Evolutionary conservation across 1,284 basidiomycete species (phyloP), one percentile per base, ranked within the genome.

Genomic region (Termitomyces sp.): DNA sequence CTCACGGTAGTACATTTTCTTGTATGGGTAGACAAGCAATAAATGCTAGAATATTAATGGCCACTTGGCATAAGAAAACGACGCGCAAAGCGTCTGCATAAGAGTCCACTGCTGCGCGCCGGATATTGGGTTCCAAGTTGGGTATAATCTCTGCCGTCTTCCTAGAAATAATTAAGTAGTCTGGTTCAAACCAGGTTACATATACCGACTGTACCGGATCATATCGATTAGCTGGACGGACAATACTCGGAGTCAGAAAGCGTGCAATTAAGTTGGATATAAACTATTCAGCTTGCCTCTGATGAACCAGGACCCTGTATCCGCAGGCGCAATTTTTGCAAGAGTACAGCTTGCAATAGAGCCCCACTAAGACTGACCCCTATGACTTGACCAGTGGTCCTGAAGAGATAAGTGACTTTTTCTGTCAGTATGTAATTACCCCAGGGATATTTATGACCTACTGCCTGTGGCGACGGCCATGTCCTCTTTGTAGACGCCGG

Each of bases 331-430:
- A 95, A 72, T 64, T 88, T 82, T 45, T 74, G 69, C 19, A 85
- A 71, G 41, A 95, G 76, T 30, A 93, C 76, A 4, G 81, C 80
- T 70, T 95, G 93, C 21, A 91, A 73, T 39, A 94, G 69, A 1
- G 90, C 87, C 30, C 90, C 90, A 57, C 88, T 86, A 42, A 94
- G 72, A 61, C 88, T 87, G 49, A 95, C 93, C 45, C 92, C 92
- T 42, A 95, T 78, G 18, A 93, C 93, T 72, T 95, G 93, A 13
- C 93, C 93, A 10, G 90, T 91, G 5, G 91, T 93, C 61, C 92
- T 78, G 74, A 93, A 93, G 46, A 94, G 75, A 71, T 95, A 95
- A 21, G 90, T 91, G 61, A 94, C 91, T 94, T 62, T 41, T 33
- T 31, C 3, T 13, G 30, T 61, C 21, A 58, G 34, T 49, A 42